Base-by-base conservation (phyloP, 768 basidiomycete species). In the Russula lepida region DNA sequence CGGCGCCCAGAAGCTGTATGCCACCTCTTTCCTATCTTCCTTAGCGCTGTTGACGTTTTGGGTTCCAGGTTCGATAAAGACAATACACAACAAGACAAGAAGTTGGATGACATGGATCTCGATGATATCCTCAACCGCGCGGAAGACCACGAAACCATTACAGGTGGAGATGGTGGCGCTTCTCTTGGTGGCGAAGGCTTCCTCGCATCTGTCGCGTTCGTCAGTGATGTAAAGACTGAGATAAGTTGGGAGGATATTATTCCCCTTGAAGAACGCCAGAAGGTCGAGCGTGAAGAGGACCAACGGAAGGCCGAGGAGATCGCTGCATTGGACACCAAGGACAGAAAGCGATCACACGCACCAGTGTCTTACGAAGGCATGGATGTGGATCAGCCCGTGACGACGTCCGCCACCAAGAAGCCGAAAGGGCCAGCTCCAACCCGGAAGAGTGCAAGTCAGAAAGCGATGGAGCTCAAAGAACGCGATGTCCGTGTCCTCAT, bases 241-340 rank as follows among this genome's bases (percentile, higher is more conserved):
- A 93, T 95, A 84, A 92, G 74, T 69, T 99, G 97, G 97, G 97
- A 99, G 70, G 97, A 98, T 63, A 98, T 99, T 73, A 98, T 99
- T 68, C 97, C 97, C 19, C 72, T 89, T 9, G 93, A 95, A 25
- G 93, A 93, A 68, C 86, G 97, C 6, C 84, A 87, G 72, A 85
- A 83, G 71, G 83, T 87, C 47, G 92, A 92, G 62, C 80, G 81
- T 30, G 94, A 95, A 65, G 87, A 92, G 62, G 86, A 87, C 62
- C 80, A 86, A 60, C 79, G 82, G 60, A 85, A 84, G 68, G 82
- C 81, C 39, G 88, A 92, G 67, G 88, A 92, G 62, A 69, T 85
- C 60, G 80, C 76, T 52, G 76, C 86, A 7, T 82, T 84, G 64
- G 88, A 89, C 60, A 79, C 60, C 25, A 61, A 86, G 59, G 82